Conservation (phyloP, 1,284 basidiomycete species). For the Malassezia dermatis region DNA sequence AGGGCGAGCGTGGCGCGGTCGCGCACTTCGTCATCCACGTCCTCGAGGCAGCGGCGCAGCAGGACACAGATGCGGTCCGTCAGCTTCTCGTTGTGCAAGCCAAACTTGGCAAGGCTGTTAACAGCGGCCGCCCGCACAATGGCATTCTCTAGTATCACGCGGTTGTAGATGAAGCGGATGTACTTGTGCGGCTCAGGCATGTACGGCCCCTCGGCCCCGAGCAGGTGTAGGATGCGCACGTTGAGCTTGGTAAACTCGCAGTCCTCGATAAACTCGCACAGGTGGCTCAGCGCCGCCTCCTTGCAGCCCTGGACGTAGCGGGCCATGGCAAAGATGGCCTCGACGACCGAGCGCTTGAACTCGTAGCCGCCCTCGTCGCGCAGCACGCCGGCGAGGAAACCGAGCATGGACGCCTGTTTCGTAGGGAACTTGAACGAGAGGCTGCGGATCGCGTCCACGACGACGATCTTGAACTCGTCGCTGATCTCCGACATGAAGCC, state of each 20-base stretch:
- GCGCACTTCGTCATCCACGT: constrained; percentile 97
- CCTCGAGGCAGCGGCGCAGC: constrained; percentile 72
- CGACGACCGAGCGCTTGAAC: constrained; percentile 97
- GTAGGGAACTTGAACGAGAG: constrained; percentile 96
- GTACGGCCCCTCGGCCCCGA: constrained; percentile 91
- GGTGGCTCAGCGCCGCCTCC: constrained; percentile 74
- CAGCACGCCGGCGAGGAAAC: constrained; percentile 51
- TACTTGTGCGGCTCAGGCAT: constrained; percentile 92
- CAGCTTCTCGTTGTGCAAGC: constrained; percentile 67
- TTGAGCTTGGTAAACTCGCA: constrained; percentile 99
- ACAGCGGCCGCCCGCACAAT: constrained; percentile 96
- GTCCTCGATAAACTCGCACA: constrained; percentile 99
- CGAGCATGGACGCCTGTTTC: constrained; percentile 67
- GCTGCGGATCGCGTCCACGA: constrained; percentile 94
- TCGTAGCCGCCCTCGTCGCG: constrained; percentile 85
- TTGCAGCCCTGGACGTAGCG: constrained; percentile 91
- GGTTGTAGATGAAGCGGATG: constrained; percentile 99
- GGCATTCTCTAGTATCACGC: constrained; percentile 95
- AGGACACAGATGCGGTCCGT: constrained; percentile 72
- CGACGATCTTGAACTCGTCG: constrained; percentile 99
- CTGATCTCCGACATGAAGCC: constrained; percentile 99
- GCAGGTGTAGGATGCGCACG: constrained; percentile 85
- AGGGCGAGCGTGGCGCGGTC: constrained; percentile 90
- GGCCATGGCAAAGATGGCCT: constrained; percentile 99
- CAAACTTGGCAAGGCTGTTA: constrained; percentile 88